Percentiles rank a stretch among this genome's conserved stretches.
Evolutionary conservation across 441 rosid genomes (phyloP).

Genomic region (Dalechampia spathulata): DNA sequence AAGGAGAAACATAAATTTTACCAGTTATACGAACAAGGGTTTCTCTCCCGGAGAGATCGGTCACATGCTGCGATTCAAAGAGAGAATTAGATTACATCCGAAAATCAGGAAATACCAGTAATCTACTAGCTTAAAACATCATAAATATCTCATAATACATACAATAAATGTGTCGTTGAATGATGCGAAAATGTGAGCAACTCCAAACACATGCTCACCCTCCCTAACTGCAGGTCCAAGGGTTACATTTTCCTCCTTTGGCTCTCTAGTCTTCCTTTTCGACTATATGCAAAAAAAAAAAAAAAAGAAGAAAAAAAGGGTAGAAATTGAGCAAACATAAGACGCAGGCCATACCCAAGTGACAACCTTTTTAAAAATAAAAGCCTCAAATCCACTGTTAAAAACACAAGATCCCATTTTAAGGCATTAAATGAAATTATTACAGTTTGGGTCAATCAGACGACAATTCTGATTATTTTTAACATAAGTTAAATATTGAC

Average conservation of each 20-base stretch:
- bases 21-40: constrained; percentile 83
- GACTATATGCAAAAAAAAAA: constrained; percentile 30
- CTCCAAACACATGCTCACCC: constrained; percentile 68
- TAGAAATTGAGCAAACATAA: no score
- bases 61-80: constrained; percentile 51
- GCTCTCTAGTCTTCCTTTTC: constrained; percentile 55
- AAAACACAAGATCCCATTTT: no score
- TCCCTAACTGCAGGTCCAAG: constrained; percentile 64
- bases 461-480: no score
- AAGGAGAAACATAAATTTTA: constrained; percentile 1
- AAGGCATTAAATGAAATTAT: no score
- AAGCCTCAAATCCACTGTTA: no score
- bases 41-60: constrained; percentile 81
- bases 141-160: constrained; percentile 13
- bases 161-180: constrained; percentile 78
- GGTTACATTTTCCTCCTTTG: constrained; percentile 67
- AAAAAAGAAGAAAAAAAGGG: not conserved
- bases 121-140: not conserved
- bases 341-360: no score
- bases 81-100: not conserved
- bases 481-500: no score
- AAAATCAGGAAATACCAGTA: not conserved
- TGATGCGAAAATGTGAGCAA: constrained; percentile 72
- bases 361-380: no score
- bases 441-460: no score